Evolutionary conservation across 192 early-diverging fungal species (phyloP).

Genomic region (Thamnidium elegans): DNA sequence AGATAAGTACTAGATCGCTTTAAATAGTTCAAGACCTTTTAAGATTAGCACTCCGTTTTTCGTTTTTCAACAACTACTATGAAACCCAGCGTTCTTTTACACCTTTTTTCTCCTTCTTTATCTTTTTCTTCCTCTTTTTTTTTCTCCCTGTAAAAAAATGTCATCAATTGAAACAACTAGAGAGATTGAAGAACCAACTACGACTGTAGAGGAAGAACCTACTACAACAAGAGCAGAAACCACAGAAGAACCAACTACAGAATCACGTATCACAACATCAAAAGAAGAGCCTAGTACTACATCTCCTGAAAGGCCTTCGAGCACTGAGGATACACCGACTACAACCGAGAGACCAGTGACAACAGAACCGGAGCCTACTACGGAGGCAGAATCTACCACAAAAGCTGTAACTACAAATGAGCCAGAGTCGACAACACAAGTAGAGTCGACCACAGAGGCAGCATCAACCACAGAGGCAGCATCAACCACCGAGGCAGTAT

Average conservation of each 20-base stretch:
- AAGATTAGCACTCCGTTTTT: too few species aligned
- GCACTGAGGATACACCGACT: constrained; percentile 2
- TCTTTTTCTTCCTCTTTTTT: background rate
- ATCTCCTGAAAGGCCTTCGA: too few species aligned
- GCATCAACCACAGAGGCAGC: background rate
- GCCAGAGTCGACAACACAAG: background rate
- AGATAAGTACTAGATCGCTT: background rate
- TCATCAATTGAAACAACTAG: background rate
- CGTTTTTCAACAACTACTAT: too few species aligned
- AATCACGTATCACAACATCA: background rate
- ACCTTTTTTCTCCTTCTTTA: background rate
- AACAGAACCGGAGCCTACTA: background rate
- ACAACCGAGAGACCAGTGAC: background rate
- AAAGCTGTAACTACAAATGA: background rate
- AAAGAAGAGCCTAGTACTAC: background rate
- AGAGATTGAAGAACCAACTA: background rate
- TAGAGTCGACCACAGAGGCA: background rate
- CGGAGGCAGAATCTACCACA: background rate
- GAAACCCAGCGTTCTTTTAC: background rate
- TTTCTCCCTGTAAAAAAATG: background rate
- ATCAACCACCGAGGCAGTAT: background rate
- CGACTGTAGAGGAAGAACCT: background rate
- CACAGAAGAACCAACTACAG: too few species aligned
- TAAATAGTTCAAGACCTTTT: background rate
- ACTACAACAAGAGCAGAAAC: background rate